Percentiles rank a stretch among this genome's conserved stretches.
These are phyloP conservation scores for Asterionellopsis glacialis DNA, from an alignment of 108 stramenopile genomes.

Conservation along the genomic window DNA sequence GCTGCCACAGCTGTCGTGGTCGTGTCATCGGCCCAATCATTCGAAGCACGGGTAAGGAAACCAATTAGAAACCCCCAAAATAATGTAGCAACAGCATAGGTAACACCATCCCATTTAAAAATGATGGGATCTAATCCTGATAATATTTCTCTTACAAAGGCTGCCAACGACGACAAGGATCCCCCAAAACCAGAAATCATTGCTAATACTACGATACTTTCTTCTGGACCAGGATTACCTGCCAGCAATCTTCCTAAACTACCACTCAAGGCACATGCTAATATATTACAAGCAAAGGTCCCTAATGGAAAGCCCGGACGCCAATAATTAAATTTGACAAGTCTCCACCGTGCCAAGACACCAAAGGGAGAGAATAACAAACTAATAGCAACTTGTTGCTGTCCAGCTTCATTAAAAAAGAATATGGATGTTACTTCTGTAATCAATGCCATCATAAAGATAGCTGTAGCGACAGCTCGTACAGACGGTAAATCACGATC, in stretches of 20 bases:
- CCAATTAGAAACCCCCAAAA: slow-evolving; percentile 63
- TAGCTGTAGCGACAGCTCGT: slow-evolving; percentile 58
- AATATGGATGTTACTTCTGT: slow-evolving; percentile 47
- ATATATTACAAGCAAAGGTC: slow-evolving; percentile 76
- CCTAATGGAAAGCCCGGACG: slow-evolving; percentile 76
- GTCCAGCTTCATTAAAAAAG: slow-evolving; percentile 52
- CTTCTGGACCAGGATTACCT: slow-evolving; percentile 65
- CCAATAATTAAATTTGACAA: slow-evolving; percentile 56
- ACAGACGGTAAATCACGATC: slow-evolving; percentile 47
- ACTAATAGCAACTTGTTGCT: slow-evolving; percentile 58
- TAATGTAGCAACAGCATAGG: slow-evolving; percentile 61
- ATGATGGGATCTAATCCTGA: slow-evolving; percentile 69
- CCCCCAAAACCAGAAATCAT: slow-evolving; percentile 81
- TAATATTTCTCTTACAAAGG: slow-evolving; percentile 73
- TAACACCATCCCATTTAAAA: slow-evolving; percentile 70
- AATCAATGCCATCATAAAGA: slow-evolving; percentile 54
- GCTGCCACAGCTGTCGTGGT: not conserved
- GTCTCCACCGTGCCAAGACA: slow-evolving; percentile 64
- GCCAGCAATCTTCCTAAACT: slow-evolving; percentile 63
- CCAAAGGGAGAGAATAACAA: slow-evolving; percentile 78
- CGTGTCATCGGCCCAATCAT: slow-evolving; percentile 69
- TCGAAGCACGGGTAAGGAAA: slow-evolving; percentile 55
- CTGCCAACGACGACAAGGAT: slow-evolving; percentile 63
- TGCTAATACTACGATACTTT: slow-evolving; percentile 57
- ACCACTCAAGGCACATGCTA: slow-evolving; percentile 67